These are phyloP conservation scores for Oemleria cerasiformis DNA, from an alignment of 306 rosid genomes.

Conservation along the genomic window DNA sequence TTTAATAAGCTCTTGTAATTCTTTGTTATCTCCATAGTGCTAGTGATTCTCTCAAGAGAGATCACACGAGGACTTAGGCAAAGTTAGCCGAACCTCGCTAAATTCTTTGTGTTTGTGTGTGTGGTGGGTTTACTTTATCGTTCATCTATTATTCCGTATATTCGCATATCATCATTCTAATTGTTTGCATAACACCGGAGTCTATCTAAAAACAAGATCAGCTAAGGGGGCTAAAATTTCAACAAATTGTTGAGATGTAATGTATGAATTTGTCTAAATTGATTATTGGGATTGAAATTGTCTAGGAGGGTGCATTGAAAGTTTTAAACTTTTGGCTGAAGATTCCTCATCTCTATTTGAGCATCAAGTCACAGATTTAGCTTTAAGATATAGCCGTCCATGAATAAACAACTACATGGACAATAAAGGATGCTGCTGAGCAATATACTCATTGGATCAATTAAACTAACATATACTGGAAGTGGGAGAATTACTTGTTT, in stretches of 20 bases:
- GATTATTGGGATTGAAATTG: neutral
- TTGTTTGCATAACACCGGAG: too few relatives aligned
- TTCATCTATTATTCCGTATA: too few relatives aligned
- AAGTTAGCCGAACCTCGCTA: too few relatives aligned
- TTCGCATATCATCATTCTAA: too few relatives aligned
- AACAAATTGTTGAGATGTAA: neutral
- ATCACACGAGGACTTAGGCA: too few relatives aligned
- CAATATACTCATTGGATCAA: constrained; percentile 14
- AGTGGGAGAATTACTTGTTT: constrained; percentile 33
- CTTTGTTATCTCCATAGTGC: too few relatives aligned
- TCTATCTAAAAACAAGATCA: too few relatives aligned
- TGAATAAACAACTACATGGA: constrained; percentile 39
- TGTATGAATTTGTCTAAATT: neutral
- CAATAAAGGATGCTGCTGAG: constrained; percentile 38
- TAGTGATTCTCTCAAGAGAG: too few relatives aligned
- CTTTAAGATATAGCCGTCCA: constrained; percentile 39
- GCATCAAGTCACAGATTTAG: constrained; percentile 27
- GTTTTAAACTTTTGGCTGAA: constrained; percentile 43
- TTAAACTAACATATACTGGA: constrained; percentile 26
- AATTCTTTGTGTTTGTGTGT: too few relatives aligned
- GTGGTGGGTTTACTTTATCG: too few relatives aligned
- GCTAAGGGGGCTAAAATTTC: too few relatives aligned
- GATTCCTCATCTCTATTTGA: constrained; percentile 44
- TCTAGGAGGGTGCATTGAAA: constrained; percentile 28
- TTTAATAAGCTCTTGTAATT: too few relatives aligned